Evolutionary conservation across 2,329 filamentous ascomycete species (phyloP).

Genomic region (Exophiala alcalophila): DNA sequence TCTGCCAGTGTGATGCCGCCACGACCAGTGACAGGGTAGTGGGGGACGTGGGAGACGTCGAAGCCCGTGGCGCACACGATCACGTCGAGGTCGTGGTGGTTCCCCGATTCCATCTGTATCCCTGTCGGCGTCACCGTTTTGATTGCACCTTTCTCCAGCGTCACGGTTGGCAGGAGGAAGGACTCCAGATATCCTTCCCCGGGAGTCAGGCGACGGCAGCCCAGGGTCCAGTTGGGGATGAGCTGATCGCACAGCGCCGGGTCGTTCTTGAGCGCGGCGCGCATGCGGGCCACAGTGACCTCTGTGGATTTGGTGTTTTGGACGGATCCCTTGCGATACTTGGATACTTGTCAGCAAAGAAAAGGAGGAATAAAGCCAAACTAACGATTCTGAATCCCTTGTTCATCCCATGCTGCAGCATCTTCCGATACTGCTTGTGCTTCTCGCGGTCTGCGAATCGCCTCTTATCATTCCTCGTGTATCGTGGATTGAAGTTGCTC

Average conservation of each 20-base stretch:
- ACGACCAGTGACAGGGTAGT: constrained; percentile 37
- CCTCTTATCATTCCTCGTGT: constrained; percentile 34
- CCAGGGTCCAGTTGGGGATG: constrained; percentile 34
- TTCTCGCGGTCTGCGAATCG: constrained; percentile 33
- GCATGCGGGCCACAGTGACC: constrained; percentile 21
- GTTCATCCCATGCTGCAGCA: constrained; percentile 31
- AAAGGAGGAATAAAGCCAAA: neutral
- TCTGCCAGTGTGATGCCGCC: constrained; percentile 32
- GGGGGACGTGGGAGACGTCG: constrained; percentile 38
- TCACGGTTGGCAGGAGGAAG: constrained; percentile 41
- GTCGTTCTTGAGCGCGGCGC: constrained; percentile 25
- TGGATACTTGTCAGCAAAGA: neutral
- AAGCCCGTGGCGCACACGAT: constrained; percentile 45
- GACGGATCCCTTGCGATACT: constrained; percentile 21
- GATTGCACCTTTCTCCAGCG: constrained; percentile 35
- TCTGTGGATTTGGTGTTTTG: constrained; percentile 24
- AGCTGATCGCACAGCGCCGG: constrained; percentile 25
- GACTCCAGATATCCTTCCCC: constrained; percentile 54
- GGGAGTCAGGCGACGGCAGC: constrained; percentile 51
- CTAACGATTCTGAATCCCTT: constrained; percentile 23
- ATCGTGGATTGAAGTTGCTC: constrained; percentile 29
- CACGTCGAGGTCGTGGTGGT: constrained; percentile 32
- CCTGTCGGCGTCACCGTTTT: constrained; percentile 34
- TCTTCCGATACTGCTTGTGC: constrained; percentile 38
- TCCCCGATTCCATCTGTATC: constrained; percentile 28